phyloP scores from a whole-genome alignment of 768 basidiomycete genomes.

The Cubamyces sp. region DNA sequence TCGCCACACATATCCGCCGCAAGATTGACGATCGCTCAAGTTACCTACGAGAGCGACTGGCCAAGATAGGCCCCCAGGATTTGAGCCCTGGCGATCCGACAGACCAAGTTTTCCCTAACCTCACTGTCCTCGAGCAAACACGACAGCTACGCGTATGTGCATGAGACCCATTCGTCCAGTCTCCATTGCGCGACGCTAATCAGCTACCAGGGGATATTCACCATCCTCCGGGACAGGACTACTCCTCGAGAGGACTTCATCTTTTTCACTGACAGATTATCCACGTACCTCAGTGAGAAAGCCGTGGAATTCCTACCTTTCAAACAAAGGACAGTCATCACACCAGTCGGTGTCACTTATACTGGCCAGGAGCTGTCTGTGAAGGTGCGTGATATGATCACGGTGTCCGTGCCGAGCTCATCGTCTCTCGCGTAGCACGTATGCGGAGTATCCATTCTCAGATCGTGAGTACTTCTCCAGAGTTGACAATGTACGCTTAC shows the following conservation, averaged over 20 bases:
- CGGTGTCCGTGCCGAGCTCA: background rate
- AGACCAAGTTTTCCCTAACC: conserved; percentile 52
- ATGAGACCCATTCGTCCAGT: background rate
- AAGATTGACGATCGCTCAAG: conserved; percentile 81
- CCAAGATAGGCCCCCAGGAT: conserved; percentile 38
- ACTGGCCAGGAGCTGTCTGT: conserved; percentile 66
- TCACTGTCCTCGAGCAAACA: conserved; percentile 76
- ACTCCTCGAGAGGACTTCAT: conserved; percentile 86
- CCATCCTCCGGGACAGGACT: conserved; percentile 75
- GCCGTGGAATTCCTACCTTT: conserved; percentile 86
- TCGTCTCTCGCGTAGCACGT: conserved; percentile 52
- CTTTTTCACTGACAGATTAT: conserved; percentile 87
- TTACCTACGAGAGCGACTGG: conserved; percentile 75
- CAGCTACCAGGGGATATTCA: conserved; percentile 77
- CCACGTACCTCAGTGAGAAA: conserved; percentile 83
- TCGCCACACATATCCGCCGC: conserved; percentile 85
- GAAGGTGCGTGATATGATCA: conserved; percentile 44
- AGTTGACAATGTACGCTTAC: conserved; percentile 1
- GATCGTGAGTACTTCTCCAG: conserved; percentile 61
- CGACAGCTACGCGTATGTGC: conserved; percentile 72
- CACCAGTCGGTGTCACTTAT: conserved; percentile 62
- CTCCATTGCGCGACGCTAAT: background rate
- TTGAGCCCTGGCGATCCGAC: conserved; percentile 27
- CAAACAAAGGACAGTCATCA: conserved; percentile 57
- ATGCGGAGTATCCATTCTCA: conserved; percentile 88